These are phyloP conservation scores for Cercospora sp. DNA, from an alignment of 2,329 filamentous ascomycete species.

Conservation along the genomic window DNA sequence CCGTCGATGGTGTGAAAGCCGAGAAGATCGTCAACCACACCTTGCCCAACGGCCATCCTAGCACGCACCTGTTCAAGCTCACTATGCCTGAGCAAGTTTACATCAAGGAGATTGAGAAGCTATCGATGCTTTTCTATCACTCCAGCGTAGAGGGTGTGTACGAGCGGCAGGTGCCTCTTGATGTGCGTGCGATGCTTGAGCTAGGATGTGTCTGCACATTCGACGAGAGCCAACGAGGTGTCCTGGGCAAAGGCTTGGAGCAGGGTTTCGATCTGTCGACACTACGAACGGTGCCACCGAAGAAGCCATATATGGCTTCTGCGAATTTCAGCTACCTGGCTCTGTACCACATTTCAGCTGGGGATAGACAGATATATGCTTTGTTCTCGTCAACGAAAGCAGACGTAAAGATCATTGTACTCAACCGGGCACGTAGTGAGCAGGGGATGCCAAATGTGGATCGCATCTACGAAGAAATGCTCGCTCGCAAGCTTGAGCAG, in stretches of 20 bases:
- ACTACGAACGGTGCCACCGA: slow-evolving; percentile 66
- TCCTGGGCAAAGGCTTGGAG: slow-evolving; percentile 88
- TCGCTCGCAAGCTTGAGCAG: slow-evolving; percentile 65
- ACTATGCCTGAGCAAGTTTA: slow-evolving; percentile 87
- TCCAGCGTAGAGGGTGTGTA: slow-evolving; percentile 96
- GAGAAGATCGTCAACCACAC: slow-evolving; percentile 93
- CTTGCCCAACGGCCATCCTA: slow-evolving; percentile 90
- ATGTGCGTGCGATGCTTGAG: slow-evolving; percentile 81
- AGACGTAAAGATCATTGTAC: slow-evolving; percentile 83
- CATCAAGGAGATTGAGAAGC: slow-evolving; percentile 78
- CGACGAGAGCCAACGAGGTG: slow-evolving; percentile 84
- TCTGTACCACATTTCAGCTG: slow-evolving; percentile 86
- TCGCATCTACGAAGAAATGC: slow-evolving; percentile 79
- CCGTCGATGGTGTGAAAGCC: slow-evolving; percentile 79
- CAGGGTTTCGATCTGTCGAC: slow-evolving; percentile 86
- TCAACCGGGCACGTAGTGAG: slow-evolving; percentile 76
- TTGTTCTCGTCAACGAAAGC: slow-evolving; percentile 81
- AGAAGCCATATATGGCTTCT: slow-evolving; percentile 73
- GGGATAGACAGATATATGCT: slow-evolving; percentile 89
- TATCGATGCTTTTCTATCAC: slow-evolving; percentile 82
- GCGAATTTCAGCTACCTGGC: slow-evolving; percentile 75
- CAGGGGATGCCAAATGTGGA: slow-evolving; percentile 88
- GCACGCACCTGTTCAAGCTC: slow-evolving; percentile 90
- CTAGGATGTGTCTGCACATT: slow-evolving; percentile 91
- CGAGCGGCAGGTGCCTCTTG: slow-evolving; percentile 86